Evolutionary conservation across 176 grass and related monocot species (phyloP), one percentile per base, ranked within the genome.

Genomic region (Avena insularis): DNA sequence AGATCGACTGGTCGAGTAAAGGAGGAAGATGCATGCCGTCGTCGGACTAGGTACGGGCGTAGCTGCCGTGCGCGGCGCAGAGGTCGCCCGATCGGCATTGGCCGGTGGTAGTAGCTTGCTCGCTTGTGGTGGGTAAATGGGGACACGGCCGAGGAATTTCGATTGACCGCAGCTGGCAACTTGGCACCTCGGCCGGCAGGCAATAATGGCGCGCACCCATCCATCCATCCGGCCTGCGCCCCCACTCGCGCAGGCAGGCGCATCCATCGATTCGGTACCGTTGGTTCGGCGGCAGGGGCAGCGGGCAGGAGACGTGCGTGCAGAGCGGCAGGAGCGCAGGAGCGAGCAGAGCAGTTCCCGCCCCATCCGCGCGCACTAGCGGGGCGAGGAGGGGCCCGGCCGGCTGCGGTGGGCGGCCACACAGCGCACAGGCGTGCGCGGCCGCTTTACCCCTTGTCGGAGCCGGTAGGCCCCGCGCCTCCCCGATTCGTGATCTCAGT

Each of bases 361-460:
- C 35, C 71, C 56, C 79, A 61, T 75, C 89, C 19, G 81, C 33
- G 66, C 84, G 80, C 79, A 87, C 79, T 71, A 71, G 25, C 62
- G 12, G 53, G 38, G 23, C 9, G 79, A 66, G 15, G 36, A 2
- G 67, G 85, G 81, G 5, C 51, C 61, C 31, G 6, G 71, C 71
- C 12, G 71, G 46, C 71, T 15, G 47, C 47, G 60, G 76, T 71
- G 88, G 80, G 89, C 65, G 81, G 75, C 81, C 81, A 87, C 89
- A 77, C 75, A 8, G 35, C 33, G 8, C 85, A 70, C 81, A 87
- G 89, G 86, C 82, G 86, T 91, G 90, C 90, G 90, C 77, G 77
- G 77, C 56, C 60, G 70, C 90, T 88, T 91, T 91, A 60, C 77
- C 60, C 70, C 45, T 58, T 91, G 90, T 91, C 90, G 90, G 82